These are phyloP conservation scores for Daldinia childiae DNA, from an alignment of 495 filamentous ascomycete species.

Conservation along the genomic window DNA sequence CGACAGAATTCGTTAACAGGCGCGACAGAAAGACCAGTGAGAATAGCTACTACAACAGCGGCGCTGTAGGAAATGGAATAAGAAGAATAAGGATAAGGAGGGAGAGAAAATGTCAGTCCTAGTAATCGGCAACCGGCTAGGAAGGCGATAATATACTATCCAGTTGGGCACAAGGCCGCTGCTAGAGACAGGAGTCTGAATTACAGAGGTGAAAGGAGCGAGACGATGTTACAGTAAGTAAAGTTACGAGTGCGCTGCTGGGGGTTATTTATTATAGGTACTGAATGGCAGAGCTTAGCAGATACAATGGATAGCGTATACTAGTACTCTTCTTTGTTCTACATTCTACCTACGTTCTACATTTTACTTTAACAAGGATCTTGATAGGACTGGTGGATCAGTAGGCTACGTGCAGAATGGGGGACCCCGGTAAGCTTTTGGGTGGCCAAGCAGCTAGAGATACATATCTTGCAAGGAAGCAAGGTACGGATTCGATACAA, in stretches of 20 bases:
- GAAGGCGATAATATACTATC: constrained; percentile 14
- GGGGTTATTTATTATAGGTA: constrained; percentile 33
- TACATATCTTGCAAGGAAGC: background rate
- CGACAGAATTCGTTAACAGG: constrained; percentile 18
- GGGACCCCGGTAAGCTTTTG: background rate
- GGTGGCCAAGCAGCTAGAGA: background rate
- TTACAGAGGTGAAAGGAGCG: constrained; percentile 16
- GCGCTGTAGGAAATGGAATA: background rate
- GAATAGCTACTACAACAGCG: background rate
- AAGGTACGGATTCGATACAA: background rate
- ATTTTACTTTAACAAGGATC: constrained; percentile 24
- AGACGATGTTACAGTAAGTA: constrained; percentile 27
- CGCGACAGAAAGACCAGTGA: background rate
- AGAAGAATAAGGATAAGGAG: constrained; percentile 1
- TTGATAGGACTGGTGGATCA: constrained; percentile 31
- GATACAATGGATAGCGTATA: background rate
- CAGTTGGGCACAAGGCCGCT: constrained; percentile 15
- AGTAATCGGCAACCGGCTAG: background rate
- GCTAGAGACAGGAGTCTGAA: constrained; percentile 9
- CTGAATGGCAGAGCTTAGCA: background rate
- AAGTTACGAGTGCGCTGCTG: constrained; percentile 17
- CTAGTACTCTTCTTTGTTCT: background rate
- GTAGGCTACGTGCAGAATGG: constrained; percentile 2
- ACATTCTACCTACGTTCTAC: background rate
- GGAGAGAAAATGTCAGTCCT: background rate